A percentile compares a stretch with the other conserved stretches of the same genome.
These are phyloP conservation scores for Penicillium mononematosum DNA, from an alignment of 495 filamentous ascomycete species.

Conservation along the genomic window DNA sequence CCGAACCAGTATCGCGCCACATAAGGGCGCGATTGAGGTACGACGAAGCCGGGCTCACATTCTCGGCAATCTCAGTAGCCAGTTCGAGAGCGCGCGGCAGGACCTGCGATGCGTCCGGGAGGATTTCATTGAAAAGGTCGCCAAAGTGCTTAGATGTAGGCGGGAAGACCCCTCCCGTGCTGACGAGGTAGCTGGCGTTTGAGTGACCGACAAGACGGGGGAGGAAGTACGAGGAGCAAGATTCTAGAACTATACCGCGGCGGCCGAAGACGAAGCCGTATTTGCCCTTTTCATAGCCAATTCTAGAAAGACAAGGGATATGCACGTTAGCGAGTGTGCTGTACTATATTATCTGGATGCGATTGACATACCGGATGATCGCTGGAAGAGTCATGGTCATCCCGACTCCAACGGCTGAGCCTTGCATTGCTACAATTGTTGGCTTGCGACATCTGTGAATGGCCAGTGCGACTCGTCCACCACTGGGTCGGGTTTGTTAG, in stretches of 20 bases:
- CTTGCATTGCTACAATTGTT: constrained; percentile 64
- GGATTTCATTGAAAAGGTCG: constrained; percentile 55
- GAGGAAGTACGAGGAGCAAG: constrained; percentile 61
- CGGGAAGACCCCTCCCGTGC: constrained; percentile 36
- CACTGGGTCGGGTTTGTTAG: constrained; percentile 18
- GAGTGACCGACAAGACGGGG: constrained; percentile 58
- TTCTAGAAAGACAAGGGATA: constrained; percentile 23
- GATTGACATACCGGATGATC: constrained; percentile 43
- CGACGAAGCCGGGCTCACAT: constrained; percentile 54
- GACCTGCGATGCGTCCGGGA: constrained; percentile 49
- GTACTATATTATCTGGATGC: not conserved
- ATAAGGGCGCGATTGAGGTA: constrained; percentile 59
- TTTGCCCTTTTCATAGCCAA: constrained; percentile 54
- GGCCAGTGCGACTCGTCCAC: constrained; percentile 51
- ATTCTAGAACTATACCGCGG: constrained; percentile 62
- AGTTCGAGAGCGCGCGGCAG: constrained; percentile 56
- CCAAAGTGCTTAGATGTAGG: constrained; percentile 38
- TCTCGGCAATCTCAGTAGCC: constrained; percentile 56
- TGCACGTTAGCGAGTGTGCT: not conserved
- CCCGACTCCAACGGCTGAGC: constrained; percentile 63
- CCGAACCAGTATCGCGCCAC: constrained; percentile 53
- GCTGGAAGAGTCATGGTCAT: constrained; percentile 68
- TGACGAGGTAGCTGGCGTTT: constrained; percentile 53
- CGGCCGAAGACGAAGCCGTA: constrained; percentile 65
- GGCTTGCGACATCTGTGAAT: constrained; percentile 63